Evolutionary conservation across 2,329 filamentous ascomycete genomes (phyloP), one percentile per base, ranked within the genome.

Genomic region (Aureobasidium sp.): DNA sequence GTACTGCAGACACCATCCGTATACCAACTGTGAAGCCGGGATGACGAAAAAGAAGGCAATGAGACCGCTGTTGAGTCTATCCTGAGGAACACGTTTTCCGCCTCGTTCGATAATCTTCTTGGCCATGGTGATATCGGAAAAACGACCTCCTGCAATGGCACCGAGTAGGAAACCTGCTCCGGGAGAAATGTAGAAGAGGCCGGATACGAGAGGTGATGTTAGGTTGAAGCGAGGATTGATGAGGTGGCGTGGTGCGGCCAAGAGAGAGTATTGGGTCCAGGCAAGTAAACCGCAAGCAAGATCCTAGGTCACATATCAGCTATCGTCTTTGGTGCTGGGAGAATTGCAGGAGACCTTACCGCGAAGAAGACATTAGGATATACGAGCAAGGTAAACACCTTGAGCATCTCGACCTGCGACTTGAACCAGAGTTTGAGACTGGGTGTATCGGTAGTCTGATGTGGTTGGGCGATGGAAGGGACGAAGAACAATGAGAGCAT

Each of bases 191-290:
- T 89, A 90, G 72, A 90, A 88, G 2, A 90, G 78, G 0, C 86
- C 86, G 0, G 82, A 84, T 64, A 87, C 80, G 12, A 89, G 79
- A 0, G 87, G 86, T 0, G 81, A 80, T 0, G 82, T 82, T 8
- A 90, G 78, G 52, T 85, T 70, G 75, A 90, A 90, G 17, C 87
- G 84, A 0, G 87, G 86, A 67, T 89, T 89, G 12, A 90, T 75
- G 4, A 89, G 80, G 67, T 88, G 87, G n/a, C 86, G 84, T 48
- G 89, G 87, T 5, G 62, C 63, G 0, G 87, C 87, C 1, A 88
- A 77, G 0, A 89, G 80, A 3, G 81, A 82, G 71, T 89, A 88
- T 71, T 89, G 88, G 70, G 89, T 89, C 86, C 86, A 90, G 25
- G 88, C 82, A 1, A 91, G 76, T 5, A 82, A 79, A 1, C 81